Base-by-base conservation (phyloP, 352 stramenopile species). In the Peronospora belbahrii region DNA sequence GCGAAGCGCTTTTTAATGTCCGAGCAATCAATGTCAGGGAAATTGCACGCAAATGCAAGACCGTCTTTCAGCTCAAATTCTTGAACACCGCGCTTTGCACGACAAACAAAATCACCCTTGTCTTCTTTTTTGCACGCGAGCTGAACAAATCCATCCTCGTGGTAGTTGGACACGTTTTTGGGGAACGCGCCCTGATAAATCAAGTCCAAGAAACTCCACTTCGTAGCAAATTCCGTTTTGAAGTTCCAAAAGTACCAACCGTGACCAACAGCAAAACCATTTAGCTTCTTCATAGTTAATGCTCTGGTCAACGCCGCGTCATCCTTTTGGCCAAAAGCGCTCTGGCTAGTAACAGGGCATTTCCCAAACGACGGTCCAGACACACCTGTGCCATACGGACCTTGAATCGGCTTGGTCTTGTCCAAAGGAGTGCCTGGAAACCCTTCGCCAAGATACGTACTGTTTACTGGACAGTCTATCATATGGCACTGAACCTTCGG, bases 201-300 rank as follows among this genome's bases (percentile, higher is more conserved):
- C 14, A 88, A 59, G 33, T 74, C 52, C 60, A 97, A 66, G 49
- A 96, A 97, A 32, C 84, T 89, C 92, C 89, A 97, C 35, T 83
- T 77, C 17, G 77, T 76, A 19, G 87, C 74, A 17, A 97, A 65
- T 59, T 97, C 89, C 0, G 88, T 97, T 52, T 95, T 87, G 61
- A 97, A 97, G 67, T 97, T 97, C 92, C 88, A 97, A 59, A 97
- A 97, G 72, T 95, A 97, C 67, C 88, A 95, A 14, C 91, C 92
- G 67, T 97, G 89, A 30, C 85, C 88, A 36, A 95, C 63, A 1
- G 74, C 76, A 43, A 95, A 97, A 7, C 79, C 81, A 59, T 92
- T 92, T 9, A 97, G 83, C 60, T 97, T 96, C 62, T 96, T 97
- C 11, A 83, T n/a, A n/a, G 74, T 84, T 9, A 97, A 52, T 42